These are phyloP conservation scores for Diplodia intermedia DNA, from an alignment of 2,329 filamentous ascomycete genomes.

Conservation along the genomic window DNA sequence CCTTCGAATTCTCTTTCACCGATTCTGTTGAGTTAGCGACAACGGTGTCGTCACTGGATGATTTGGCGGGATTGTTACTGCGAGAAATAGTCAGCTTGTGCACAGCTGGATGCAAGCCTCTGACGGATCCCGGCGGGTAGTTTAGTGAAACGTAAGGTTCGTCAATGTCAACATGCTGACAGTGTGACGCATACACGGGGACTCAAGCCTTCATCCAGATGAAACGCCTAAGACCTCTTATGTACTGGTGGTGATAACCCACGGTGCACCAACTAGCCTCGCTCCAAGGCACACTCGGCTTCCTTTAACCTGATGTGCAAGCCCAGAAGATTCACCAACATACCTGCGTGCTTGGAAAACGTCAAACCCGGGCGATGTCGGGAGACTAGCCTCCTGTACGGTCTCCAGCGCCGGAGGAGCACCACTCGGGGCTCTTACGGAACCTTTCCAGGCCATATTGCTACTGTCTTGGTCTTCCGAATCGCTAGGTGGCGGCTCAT, in stretches of 20 bases:
- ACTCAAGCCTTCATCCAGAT: background rate
- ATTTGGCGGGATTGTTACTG: conserved; percentile 35
- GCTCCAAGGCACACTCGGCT: background rate
- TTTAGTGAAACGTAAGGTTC: background rate
- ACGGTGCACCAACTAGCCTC: background rate
- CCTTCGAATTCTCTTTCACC: conserved; percentile 51
- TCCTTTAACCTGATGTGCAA: background rate
- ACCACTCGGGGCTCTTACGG: conserved; percentile 63
- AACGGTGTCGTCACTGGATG: conserved; percentile 39
- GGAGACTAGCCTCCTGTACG: conserved; percentile 85
- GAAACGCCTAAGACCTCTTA: background rate
- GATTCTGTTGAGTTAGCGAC: conserved; percentile 30
- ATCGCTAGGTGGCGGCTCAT: conserved; percentile 39
- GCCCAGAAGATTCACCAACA: background rate
- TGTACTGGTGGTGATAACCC: background rate
- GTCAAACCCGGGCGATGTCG: conserved; percentile 67
- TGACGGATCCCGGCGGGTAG: background rate
- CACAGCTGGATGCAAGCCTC: background rate
- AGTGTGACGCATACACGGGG: conserved; percentile 37
- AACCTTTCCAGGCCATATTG: conserved; percentile 46
- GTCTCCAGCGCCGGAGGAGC: conserved; percentile 76
- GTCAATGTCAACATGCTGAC: conserved; percentile 44
- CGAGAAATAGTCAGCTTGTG: conserved; percentile 12
- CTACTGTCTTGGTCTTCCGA: conserved; percentile 46
- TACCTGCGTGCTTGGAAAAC: conserved; percentile 40